Conservation (phyloP, 2,329 filamentous ascomycete genomes). For the Colletotrichum tamarilloi region DNA sequence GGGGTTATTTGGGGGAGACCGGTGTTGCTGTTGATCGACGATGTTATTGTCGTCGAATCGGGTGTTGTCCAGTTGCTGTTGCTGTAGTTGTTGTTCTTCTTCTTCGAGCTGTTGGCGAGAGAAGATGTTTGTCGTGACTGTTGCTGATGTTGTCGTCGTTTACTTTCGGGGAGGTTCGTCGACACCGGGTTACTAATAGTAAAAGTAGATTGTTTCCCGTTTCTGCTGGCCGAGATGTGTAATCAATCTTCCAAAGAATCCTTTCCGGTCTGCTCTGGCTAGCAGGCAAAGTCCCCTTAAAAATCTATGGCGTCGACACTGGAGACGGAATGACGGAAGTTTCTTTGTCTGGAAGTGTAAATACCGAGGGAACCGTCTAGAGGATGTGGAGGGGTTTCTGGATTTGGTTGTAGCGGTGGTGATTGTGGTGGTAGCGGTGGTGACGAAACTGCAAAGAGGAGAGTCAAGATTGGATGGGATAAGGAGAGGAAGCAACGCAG, state of each 20-base stretch:
- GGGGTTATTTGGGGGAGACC: background rate
- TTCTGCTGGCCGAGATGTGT: background rate
- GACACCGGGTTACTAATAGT: background rate
- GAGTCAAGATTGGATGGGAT: background rate
- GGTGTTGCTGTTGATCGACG: background rate
- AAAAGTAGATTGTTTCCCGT: background rate
- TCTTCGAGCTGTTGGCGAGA: background rate
- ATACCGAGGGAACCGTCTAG: background rate
- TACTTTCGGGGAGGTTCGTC: background rate
- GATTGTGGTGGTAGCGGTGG: background rate
- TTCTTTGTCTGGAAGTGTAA: constrained; percentile 8
- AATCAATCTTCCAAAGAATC: constrained; percentile 13
- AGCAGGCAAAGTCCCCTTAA: background rate
- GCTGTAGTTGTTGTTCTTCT: background rate
- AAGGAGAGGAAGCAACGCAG: background rate
- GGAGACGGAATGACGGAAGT: background rate
- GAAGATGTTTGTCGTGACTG: background rate
- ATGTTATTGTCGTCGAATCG: background rate
- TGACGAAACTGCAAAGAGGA: background rate
- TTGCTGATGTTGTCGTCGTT: background rate
- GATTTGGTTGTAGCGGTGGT: background rate
- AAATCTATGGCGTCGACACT: background rate
- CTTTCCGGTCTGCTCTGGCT: constrained; percentile 6
- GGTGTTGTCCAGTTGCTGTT: background rate
- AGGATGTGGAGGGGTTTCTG: background rate